Evolutionary conservation across 192 early-diverging fungal genomes (phyloP).

Genomic region (Kickxella alabastrina): DNA sequence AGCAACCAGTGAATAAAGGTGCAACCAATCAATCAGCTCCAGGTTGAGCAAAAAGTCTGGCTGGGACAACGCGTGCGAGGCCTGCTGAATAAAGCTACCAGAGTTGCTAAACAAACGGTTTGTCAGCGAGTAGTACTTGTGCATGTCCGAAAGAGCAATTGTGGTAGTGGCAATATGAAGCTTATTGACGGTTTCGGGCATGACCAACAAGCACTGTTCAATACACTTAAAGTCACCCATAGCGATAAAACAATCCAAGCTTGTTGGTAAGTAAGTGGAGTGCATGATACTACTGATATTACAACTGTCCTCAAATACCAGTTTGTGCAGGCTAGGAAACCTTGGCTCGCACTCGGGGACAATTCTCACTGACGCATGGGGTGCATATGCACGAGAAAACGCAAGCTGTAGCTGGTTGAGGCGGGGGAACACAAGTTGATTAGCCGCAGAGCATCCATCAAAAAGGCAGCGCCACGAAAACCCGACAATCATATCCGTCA

Average conservation of each 20-base stretch:
- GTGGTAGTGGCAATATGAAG: neutral
- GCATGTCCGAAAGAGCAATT: neutral
- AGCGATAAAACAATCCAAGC: neutral
- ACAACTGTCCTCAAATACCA: neutral
- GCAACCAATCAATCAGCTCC: no score
- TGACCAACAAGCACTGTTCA: neutral
- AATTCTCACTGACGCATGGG: neutral
- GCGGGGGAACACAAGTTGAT: neutral
- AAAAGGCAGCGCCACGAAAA: neutral
- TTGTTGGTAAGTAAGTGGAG: neutral
- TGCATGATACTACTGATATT: neutral
- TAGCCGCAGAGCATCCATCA: neutral
- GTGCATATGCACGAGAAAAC: no score
- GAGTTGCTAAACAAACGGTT: neutral
- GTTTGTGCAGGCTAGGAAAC: neutral
- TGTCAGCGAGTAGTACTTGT: neutral
- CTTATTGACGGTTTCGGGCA: neutral
- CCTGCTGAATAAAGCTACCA: no score
- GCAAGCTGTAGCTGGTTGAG: neutral
- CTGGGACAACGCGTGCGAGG: no score
- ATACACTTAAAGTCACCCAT: neutral
- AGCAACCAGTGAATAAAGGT: no score
- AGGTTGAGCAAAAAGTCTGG: no score
- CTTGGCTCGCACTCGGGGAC: neutral
- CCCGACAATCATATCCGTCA: neutral